Percentiles rank a stretch among this genome's conserved stretches.
Evolutionary conservation across 2,329 filamentous ascomycete genomes (phyloP).

Genomic region (Aspergillus costaricaensis): DNA sequence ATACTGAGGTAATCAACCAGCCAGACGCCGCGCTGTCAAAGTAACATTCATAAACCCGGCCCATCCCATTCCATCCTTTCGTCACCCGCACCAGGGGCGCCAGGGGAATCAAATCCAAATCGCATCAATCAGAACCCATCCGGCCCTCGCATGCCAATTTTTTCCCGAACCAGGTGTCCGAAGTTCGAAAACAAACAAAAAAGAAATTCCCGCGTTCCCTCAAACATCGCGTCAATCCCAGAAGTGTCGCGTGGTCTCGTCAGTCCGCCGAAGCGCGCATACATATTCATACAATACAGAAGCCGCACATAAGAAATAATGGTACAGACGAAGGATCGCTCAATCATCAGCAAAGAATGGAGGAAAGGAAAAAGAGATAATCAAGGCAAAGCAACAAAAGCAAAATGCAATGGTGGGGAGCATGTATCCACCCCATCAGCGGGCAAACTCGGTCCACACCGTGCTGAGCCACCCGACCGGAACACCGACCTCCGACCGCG

Average conservation of each 20-base stretch:
- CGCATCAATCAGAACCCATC: background rate
- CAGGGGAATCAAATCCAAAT: background rate
- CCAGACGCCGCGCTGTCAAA: constrained; percentile 2
- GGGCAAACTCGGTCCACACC: constrained; percentile 37
- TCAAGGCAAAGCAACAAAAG: no score
- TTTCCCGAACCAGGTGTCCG: background rate
- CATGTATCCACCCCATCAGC: constrained; percentile 17
- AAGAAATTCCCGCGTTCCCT: background rate
- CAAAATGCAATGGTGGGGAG: background rate
- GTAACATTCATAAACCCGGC: background rate
- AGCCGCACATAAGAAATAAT: constrained; percentile 28
- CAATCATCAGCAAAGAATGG: constrained; percentile 9
- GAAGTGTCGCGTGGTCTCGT: constrained; percentile 18
- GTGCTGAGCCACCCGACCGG: constrained; percentile 40
- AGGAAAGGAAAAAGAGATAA: constrained; percentile 6
- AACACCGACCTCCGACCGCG: constrained; percentile 34
- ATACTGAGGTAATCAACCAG: background rate
- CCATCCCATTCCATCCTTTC: background rate
- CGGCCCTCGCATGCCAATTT: background rate
- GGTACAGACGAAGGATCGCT: constrained; percentile 25
- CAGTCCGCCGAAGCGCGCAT: constrained; percentile 16
- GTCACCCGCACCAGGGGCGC: background rate
- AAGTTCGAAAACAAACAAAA: background rate
- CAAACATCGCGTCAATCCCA: constrained; percentile 6
- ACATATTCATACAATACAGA: constrained; percentile 30